Conservation (phyloP, 1,284 basidiomycete genomes). For the Apiotrichum brassicae region DNA sequence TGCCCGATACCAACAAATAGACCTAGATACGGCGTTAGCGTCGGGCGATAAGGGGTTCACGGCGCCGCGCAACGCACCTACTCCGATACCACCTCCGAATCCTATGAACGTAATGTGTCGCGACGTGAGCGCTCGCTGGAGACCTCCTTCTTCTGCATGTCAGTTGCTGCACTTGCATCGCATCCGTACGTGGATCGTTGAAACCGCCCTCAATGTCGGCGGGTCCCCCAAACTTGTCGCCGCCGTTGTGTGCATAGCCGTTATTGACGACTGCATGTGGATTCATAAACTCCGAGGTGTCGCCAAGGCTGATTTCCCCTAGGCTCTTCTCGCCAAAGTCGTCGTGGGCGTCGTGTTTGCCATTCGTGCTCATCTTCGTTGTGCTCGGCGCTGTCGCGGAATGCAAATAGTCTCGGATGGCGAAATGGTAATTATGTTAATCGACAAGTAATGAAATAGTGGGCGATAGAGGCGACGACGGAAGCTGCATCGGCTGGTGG, state of each 20-base stretch:
- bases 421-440: too few relatives aligned
- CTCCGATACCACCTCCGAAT: constrained; percentile 11
- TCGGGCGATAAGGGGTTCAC: too few relatives aligned
- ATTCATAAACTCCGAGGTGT: constrained; percentile 7
- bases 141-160: not conserved
- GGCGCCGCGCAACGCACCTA: not conserved
- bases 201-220: not conserved
- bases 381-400: too few relatives aligned
- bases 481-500: too few relatives aligned
- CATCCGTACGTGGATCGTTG: constrained; percentile 3
- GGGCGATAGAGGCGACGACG: too few relatives aligned
- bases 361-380: too few relatives aligned
- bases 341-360: not conserved
- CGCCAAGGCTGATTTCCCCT: constrained; percentile 1
- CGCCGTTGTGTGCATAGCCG: not conserved
- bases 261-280: not conserved
- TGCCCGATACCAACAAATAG: constrained; percentile 14
- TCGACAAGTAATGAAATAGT: too few relatives aligned
- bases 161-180: not conserved
- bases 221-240: too few relatives aligned
- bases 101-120: constrained; percentile 12
- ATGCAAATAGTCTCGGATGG: too few relatives aligned
- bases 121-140: constrained; percentile 6
- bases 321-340: constrained; percentile 2
- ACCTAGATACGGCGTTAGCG: not conserved